Evolutionary conservation across 2,329 filamentous ascomycete species (phyloP).

Genomic region (Raffaelea albimanens): DNA sequence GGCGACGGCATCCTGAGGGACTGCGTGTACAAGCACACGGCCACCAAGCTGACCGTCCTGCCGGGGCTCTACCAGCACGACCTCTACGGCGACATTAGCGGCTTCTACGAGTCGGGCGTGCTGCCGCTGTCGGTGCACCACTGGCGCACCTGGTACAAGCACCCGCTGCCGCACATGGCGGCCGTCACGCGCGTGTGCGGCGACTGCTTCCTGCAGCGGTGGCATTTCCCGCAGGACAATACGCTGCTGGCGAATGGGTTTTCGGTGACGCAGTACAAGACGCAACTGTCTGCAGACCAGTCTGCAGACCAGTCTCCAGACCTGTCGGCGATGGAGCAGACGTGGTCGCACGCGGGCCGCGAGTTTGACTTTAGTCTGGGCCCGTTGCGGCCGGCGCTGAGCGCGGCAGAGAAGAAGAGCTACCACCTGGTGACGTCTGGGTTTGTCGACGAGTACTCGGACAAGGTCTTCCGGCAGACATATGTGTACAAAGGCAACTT

Average conservation of each 20-base stretch:
- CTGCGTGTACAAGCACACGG: constrained; percentile 46
- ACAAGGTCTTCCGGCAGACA: constrained; percentile 38
- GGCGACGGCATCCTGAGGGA: constrained; percentile 49
- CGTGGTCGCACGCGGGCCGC: constrained; percentile 37
- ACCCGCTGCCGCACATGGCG: constrained; percentile 40
- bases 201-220: constrained; percentile 49
- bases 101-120: constrained; percentile 50
- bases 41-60: constrained; percentile 44
- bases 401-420: constrained; percentile 37
- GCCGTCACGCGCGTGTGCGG: constrained; percentile 43
- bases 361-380: constrained; percentile 45
- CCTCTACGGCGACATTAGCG: constrained; percentile 41
- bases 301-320: constrained; percentile 17
- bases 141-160: constrained; percentile 52
- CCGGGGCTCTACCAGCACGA: constrained; percentile 49
- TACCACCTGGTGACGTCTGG: constrained; percentile 36
- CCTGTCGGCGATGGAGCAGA: constrained; percentile 40
- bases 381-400: constrained; percentile 32
- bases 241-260: constrained; percentile 50
- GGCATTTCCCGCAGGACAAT: constrained; percentile 31
- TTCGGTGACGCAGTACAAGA: constrained; percentile 40
- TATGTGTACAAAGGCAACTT: constrained; percentile 38
- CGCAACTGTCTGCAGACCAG: constrained; percentile 22
- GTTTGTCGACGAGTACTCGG: constrained; percentile 22
- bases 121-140: constrained; percentile 50